Conservation (phyloP, 177 flowering plant genomes). For the Telopea speciosissima region DNA sequence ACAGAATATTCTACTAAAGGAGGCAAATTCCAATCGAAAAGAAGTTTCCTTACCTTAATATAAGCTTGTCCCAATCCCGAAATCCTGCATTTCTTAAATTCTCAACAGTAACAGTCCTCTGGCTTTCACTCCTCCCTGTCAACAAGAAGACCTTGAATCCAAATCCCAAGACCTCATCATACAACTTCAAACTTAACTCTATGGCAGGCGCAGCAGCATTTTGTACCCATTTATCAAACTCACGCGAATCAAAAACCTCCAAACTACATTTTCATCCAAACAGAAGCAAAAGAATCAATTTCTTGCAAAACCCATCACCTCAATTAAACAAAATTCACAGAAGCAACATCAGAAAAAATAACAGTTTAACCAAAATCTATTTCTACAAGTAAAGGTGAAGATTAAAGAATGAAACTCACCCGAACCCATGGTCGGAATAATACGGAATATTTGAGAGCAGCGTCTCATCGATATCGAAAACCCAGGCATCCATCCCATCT, state of each 20-base stretch:
- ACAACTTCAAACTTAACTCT: conserved; percentile 62
- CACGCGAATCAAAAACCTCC: conserved; percentile 53
- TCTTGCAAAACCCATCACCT: neutral
- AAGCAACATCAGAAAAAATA: neutral
- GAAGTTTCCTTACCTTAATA: conserved; percentile 51
- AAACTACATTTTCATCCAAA: conserved; percentile 29
- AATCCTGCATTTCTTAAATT: conserved; percentile 74
- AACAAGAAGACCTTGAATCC: conserved; percentile 77
- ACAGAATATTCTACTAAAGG: too few relatives aligned
- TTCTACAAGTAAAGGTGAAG: neutral
- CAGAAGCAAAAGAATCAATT: conserved; percentile 1
- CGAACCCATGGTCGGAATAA: conserved; percentile 66
- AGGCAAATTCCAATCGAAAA: neutral
- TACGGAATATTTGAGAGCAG: conserved; percentile 83
- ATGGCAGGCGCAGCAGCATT: conserved; percentile 62
- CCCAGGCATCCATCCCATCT: conserved; percentile 81
- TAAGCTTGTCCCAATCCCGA: conserved; percentile 73
- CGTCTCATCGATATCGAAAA: conserved; percentile 91
- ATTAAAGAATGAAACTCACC: conserved; percentile 32
- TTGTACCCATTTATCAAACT: conserved; percentile 86
- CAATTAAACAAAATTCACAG: neutral
- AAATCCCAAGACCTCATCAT: conserved; percentile 49
- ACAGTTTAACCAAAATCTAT: neutral
- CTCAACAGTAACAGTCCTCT: conserved; percentile 51
- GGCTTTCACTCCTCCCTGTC: conserved; percentile 78